Evolutionary conservation across 2,329 filamentous ascomycete species (phyloP).

Genomic region (Fusarium musae): DNA sequence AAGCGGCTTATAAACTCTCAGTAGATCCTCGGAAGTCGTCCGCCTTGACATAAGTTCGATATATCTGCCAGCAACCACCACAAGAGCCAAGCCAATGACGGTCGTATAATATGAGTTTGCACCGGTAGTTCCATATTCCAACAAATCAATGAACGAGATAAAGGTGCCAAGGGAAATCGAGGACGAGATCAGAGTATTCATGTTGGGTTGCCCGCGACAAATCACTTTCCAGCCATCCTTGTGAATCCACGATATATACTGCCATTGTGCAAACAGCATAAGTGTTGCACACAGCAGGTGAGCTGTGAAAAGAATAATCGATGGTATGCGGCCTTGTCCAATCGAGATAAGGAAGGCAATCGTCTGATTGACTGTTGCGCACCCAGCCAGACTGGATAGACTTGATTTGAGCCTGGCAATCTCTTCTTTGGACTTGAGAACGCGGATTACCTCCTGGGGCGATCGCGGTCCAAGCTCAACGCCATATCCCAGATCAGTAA

Average conservation of each 20-base stretch:
- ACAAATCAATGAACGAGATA: not conserved
- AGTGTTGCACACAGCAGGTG: not conserved
- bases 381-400: not conserved
- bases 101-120: not conserved
- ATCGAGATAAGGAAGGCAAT: accelerated
- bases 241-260: not conserved
- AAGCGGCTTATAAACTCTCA: not conserved
- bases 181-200: not conserved
- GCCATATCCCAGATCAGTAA: not conserved
- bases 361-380: not conserved
- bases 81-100: not conserved
- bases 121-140: not conserved
- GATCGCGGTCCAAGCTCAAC: not conserved
- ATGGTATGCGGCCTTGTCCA: not conserved
- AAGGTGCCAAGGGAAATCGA: not conserved
- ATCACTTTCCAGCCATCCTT: not conserved
- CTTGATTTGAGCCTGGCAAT: not conserved
- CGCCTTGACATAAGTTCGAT: not conserved
- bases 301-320: accelerated
- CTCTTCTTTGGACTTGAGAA: not conserved
- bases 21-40: not conserved
- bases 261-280: not conserved
- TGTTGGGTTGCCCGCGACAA: not conserved
- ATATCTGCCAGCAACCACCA: not conserved
- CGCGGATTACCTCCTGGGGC: not conserved